A percentile compares a stretch with the other conserved stretches of the same genome.
Conservation (phyloP, 768 basidiomycete species). For the Lentinula sp. region DNA sequence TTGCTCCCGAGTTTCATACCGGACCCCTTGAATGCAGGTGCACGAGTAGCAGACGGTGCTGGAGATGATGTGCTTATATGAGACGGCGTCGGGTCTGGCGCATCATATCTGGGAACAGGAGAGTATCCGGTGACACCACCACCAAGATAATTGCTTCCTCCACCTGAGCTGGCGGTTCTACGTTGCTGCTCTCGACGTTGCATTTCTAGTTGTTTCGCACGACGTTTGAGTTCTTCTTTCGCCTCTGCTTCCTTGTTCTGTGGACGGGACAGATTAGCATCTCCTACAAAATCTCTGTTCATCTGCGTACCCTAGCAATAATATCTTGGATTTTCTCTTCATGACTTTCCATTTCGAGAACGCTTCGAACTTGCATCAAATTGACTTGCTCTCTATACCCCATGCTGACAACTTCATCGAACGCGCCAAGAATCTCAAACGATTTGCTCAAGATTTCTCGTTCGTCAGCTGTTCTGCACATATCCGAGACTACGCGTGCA, state of each 20-base stretch:
- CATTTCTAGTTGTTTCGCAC: conserved; percentile 97
- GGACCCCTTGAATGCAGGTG: conserved; percentile 84
- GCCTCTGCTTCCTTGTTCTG: conserved; percentile 99
- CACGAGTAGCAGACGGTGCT: conserved; percentile 42
- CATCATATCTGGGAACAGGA: conserved; percentile 64
- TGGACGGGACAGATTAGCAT: neutral
- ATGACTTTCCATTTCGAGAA: conserved; percentile 86
- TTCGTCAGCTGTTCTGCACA: conserved; percentile 83
- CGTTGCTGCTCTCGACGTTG: conserved; percentile 92
- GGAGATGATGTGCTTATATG: conserved; percentile 35
- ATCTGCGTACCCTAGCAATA: conserved; percentile 75
- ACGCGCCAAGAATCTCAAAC: conserved; percentile 91
- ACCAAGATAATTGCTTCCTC: conserved; percentile 55
- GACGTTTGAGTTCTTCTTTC: conserved; percentile 96
- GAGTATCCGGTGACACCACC: conserved; percentile 68
- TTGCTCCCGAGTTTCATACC: conserved; percentile 98
- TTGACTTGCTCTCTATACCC: conserved; percentile 81
- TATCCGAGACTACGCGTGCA: conserved; percentile 87
- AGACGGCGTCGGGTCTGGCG: conserved; percentile 45
- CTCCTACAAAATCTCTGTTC: neutral
- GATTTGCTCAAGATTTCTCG: conserved; percentile 85
- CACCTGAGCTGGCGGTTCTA: conserved; percentile 48
- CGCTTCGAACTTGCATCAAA: conserved; percentile 70
- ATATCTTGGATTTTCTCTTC: conserved; percentile 98
- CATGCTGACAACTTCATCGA: conserved; percentile 92